Evolutionary conservation across 2,329 filamentous ascomycete genomes (phyloP).

Genomic region (Cladophialophora bantiana): DNA sequence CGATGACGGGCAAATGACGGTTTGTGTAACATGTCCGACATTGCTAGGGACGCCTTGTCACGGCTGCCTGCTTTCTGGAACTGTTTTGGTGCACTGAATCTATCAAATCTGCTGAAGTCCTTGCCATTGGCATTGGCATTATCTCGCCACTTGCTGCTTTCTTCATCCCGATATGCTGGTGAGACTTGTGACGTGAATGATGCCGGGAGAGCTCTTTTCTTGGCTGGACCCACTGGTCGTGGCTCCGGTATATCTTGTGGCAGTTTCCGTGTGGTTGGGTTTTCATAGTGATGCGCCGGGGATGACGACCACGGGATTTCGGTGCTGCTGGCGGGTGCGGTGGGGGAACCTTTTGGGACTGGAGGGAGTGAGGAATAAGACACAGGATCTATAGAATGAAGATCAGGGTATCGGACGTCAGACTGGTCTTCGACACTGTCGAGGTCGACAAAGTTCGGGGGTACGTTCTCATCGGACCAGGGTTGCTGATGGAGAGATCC

Average conservation of each 20-base stretch:
- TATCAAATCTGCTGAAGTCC: slow-evolving; percentile 16
- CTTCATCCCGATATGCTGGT: slow-evolving; percentile 1
- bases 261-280: slow-evolving; percentile 18
- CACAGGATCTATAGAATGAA: slow-evolving; percentile 37
- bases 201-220: slow-evolving; percentile 69
- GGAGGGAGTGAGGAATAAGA: slow-evolving; percentile 49
- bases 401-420: slow-evolving; percentile 38
- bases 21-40: slow-evolving; percentile 34
- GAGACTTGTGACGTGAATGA: slow-evolving; percentile 55
- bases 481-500: slow-evolving; percentile 58
- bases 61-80: slow-evolving; percentile 6
- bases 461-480: slow-evolving; percentile 79
- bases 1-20: slow-evolving; percentile 27
- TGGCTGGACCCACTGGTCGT: slow-evolving; percentile 53
- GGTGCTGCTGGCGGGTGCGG: slow-evolving; percentile 59
- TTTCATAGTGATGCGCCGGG: slow-evolving; percentile 51
- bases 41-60: slow-evolving; percentile 23
- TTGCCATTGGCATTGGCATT: not conserved
- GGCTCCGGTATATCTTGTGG: slow-evolving; percentile 37
- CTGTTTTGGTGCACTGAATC: slow-evolving; percentile 18
- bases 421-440: slow-evolving; percentile 63
- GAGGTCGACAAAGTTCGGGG: slow-evolving; percentile 80
- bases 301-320: slow-evolving; percentile 75
- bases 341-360: slow-evolving; percentile 24
- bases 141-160: too few species aligned